These are phyloP conservation scores for Penicillium oxalicum DNA, from an alignment of 2,329 filamentous ascomycete genomes.

Conservation along the genomic window DNA sequence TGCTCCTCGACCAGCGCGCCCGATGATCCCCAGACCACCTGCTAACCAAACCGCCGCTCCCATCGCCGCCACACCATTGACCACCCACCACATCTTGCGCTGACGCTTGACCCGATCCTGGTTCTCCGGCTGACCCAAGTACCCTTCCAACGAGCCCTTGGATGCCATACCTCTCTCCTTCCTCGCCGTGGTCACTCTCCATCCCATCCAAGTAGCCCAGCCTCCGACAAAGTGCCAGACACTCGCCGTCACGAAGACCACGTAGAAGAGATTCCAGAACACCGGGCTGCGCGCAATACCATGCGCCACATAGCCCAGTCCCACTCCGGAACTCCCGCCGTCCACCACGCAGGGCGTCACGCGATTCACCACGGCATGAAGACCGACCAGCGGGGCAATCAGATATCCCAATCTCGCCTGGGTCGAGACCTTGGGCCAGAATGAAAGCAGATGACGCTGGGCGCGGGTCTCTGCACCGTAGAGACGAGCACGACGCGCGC, in stretches of 20 bases:
- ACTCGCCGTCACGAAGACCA: conserved; percentile 59
- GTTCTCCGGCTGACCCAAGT: conserved; percentile 43
- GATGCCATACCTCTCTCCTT: conserved; percentile 18
- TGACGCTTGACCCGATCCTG: conserved; percentile 47
- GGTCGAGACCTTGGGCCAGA: conserved; percentile 67
- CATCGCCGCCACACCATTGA: conserved; percentile 59
- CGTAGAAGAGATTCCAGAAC: conserved; percentile 64
- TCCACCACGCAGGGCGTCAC: conserved; percentile 68
- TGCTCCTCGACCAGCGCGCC: conserved; percentile 59
- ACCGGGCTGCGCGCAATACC: conserved; percentile 68
- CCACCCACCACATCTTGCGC: conserved; percentile 62
- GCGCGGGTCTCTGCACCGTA: conserved; percentile 65
- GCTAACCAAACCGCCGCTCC: conserved; percentile 69
- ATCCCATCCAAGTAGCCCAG: conserved; percentile 71
- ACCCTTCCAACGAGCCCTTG: conserved; percentile 29
- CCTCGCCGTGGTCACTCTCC: conserved; percentile 37
- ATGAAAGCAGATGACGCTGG: conserved; percentile 40
- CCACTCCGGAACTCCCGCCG: conserved; percentile 80
- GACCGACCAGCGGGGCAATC: conserved; percentile 58
- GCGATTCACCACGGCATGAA: conserved; percentile 72
- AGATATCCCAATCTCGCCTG: conserved; percentile 68
- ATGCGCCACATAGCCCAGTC: conserved; percentile 76
- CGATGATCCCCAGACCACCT: conserved; percentile 73
- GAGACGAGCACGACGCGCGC: conserved; percentile 62
- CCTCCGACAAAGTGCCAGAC: conserved; percentile 80